These are phyloP conservation scores for Elsinoe batatas DNA, from an alignment of 2,329 filamentous ascomycete genomes.

Conservation along the genomic window DNA sequence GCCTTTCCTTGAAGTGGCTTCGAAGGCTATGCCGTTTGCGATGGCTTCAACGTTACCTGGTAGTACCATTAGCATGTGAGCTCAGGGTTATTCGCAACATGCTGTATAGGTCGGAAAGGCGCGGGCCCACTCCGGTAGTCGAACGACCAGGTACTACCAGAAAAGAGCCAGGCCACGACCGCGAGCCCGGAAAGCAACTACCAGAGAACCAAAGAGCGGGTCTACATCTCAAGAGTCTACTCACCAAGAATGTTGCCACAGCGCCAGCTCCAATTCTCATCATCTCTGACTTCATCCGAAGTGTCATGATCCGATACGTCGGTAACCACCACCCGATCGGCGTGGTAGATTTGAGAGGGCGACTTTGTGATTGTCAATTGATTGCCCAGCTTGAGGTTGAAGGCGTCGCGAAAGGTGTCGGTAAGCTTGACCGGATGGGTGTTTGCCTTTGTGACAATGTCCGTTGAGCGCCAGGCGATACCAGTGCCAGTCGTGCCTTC, in stretches of 20 bases:
- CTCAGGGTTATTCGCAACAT: neutral
- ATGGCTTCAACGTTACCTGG: constrained; percentile 56
- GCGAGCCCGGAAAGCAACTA: neutral
- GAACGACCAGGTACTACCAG: neutral
- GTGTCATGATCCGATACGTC: constrained; percentile 38
- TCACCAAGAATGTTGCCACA: constrained; percentile 24
- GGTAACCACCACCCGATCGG: constrained; percentile 49
- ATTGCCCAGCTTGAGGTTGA: constrained; percentile 62
- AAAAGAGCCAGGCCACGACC: neutral
- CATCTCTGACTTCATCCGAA: constrained; percentile 22
- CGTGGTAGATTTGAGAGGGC: constrained; percentile 42
- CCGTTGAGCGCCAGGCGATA: constrained; percentile 52
- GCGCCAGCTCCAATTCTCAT: constrained; percentile 28
- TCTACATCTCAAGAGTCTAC: neutral
- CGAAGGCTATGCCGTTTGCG: constrained; percentile 60
- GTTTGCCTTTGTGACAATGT: constrained; percentile 48
- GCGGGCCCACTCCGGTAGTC: neutral
- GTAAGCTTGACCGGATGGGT: constrained; percentile 61
- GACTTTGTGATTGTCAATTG: constrained; percentile 52
- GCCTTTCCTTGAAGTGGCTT: constrained; percentile 48
- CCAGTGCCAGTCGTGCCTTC: constrained; percentile 42
- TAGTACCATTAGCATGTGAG: neutral
- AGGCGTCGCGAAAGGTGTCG: constrained; percentile 61
- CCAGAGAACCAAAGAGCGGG: neutral
- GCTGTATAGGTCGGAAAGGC: neutral